Percentiles rank a stretch among this genome's conserved stretches.
Conservation (phyloP, 768 basidiomycete genomes). For the Glaciozyma antarctica region DNA sequence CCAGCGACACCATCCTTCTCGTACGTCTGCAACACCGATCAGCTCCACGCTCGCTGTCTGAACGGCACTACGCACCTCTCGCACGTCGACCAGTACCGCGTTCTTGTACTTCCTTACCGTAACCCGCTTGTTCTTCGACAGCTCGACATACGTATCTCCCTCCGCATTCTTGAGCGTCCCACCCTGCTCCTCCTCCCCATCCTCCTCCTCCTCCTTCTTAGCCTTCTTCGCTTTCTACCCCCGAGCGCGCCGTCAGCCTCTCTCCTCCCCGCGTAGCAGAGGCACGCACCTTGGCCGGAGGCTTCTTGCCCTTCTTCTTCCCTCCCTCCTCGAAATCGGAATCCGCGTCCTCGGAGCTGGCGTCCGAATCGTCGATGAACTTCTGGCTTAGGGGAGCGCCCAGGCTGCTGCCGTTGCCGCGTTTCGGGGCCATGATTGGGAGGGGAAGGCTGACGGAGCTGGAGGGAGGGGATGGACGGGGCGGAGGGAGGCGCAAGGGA, state of each 20-base stretch:
- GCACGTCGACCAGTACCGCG: slow-evolving; percentile 37
- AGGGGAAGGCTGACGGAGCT: too few species aligned
- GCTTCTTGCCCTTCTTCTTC: neutral
- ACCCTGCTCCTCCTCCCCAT: neutral
- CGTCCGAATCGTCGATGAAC: slow-evolving; percentile 1
- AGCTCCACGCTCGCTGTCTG: neutral
- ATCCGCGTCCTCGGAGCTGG: neutral
- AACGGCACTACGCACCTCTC: slow-evolving; percentile 33
- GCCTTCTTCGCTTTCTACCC: slow-evolving; percentile 3
- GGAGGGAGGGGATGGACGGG: too few species aligned
- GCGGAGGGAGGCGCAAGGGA: too few species aligned
- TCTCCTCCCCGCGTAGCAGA: neutral
- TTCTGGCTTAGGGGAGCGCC: neutral
- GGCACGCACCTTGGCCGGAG: neutral
- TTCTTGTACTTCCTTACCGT: slow-evolving; percentile 37
- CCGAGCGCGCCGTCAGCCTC: neutral
- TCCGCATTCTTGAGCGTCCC: slow-evolving; percentile 5
- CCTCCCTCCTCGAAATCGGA: neutral
- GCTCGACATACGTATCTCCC: slow-evolving; percentile 23
- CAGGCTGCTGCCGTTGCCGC: too few species aligned
- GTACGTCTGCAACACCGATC: slow-evolving; percentile 31
- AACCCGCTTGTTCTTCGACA: slow-evolving; percentile 34
- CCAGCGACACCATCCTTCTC: slow-evolving; percentile 37
- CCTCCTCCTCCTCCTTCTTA: slow-evolving; percentile 10
- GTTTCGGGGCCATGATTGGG: too few species aligned